Conservation (phyloP, 441 rosid species). For the Pelargonium fulgidum region DNA sequence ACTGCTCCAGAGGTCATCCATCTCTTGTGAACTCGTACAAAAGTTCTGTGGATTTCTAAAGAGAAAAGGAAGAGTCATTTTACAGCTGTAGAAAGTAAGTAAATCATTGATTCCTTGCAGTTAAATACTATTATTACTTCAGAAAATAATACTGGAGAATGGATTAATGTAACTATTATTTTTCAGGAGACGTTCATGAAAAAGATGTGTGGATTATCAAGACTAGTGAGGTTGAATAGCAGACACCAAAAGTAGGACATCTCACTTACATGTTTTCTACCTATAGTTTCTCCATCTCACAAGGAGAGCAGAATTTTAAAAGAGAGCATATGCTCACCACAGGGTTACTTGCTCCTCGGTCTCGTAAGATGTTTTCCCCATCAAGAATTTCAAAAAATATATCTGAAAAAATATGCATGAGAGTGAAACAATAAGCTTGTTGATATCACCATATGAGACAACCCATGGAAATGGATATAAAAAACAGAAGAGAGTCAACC, state of each 20-base stretch:
- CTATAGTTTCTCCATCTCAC: background rate
- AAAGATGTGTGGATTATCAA: background rate
- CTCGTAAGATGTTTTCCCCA: conserved; percentile 62
- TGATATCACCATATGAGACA: conserved; percentile 13
- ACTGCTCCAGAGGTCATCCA: background rate
- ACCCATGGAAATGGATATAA: background rate
- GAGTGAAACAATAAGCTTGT: conserved; percentile 13
- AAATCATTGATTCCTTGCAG: background rate
- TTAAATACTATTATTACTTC: background rate
- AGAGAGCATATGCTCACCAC: conserved; percentile 53
- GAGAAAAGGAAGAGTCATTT: background rate
- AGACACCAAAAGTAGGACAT: conserved; percentile 12
- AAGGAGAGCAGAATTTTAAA: conserved; percentile 14
- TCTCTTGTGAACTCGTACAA: background rate
- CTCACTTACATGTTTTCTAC: conserved; percentile 4
- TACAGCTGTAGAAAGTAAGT: background rate
- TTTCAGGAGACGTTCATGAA: background rate
- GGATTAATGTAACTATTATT: background rate
- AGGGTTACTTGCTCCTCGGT: conserved; percentile 75
- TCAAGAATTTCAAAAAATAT: conserved; percentile 75
- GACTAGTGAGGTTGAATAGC: background rate
- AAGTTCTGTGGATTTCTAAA: background rate
- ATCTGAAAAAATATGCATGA: conserved; percentile 35
- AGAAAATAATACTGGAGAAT: background rate
- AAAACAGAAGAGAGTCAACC: conserved; percentile 37